Evolutionary conservation across 1,139 yeast genomes (phyloP), one percentile per base, ranked within the genome.

Genomic region (Geotrichum macrosporum): DNA sequence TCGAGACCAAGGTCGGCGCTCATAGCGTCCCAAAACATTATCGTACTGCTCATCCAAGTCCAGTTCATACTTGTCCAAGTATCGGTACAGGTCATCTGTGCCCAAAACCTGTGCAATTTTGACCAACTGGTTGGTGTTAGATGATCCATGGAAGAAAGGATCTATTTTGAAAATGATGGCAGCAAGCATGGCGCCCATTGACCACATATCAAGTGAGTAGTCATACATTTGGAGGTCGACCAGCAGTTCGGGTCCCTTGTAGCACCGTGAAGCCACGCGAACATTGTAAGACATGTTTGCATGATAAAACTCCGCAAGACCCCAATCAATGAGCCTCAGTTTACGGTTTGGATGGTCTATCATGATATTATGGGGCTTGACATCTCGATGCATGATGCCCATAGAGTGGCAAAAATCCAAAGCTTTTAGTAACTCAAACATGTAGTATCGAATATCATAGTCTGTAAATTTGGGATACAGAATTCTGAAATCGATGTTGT

Each of bases 381-480:
- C 96, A 67, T 89, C 97, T 64, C 97, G 75, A 66, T 89, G 97
- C 84, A 89, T 89, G 52, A 89, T 87, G 22, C 97, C 97, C 86
- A 83, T 84, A 4, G 95, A 85, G 67, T 89, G 97, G 21, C 88
- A 82, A 64, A 77, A 89, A 64, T 89, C 96, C 55, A 89, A 72
- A 0, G 96, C 97, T 33, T 75, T 78, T 56, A 89, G 72, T 52
- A 89, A 72, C 66, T 88, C 94, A 55, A 75, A 83, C 81, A 89
- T 87, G 67, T 89, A 89, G 67, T 68, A 87, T 55, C 88, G 76
- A 56, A 88, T 81, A 62, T 89, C 96, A 50, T 69, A 67, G 59
- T 81, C 84, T 15, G 82, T 73, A 63, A 89, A 82, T 47, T 84
- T 84, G 4, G 96, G 92, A 63, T 88, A 89, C 54, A 89, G 73